Percentiles rank a stretch among this genome's conserved stretches.
These are phyloP conservation scores for Knufia petricola DNA, from an alignment of 2,329 filamentous ascomycete genomes.

Conservation along the genomic window DNA sequence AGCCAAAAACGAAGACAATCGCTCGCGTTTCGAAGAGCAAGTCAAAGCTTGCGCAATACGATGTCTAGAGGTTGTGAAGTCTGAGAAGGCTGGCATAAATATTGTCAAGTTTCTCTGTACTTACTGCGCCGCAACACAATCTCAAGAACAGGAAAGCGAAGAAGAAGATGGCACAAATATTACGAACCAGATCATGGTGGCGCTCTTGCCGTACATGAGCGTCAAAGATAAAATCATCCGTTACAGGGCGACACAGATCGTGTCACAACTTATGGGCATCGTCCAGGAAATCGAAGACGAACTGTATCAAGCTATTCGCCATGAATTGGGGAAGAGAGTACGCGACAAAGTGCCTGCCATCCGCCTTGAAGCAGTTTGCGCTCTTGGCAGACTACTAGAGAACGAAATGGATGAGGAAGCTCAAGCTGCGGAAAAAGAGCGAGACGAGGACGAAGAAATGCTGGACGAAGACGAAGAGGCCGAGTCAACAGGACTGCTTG, in stretches of 20 bases:
- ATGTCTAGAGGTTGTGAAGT: conserved; percentile 81
- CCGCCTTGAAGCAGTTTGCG: conserved; percentile 81
- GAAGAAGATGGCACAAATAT: conserved; percentile 67
- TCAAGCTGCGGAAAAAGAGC: conserved; percentile 32
- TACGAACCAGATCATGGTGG: conserved; percentile 54
- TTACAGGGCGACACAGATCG: conserved; percentile 79
- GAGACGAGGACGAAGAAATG: conserved; percentile 51
- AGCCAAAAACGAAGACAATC: conserved; percentile 54
- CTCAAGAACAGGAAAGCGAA: conserved; percentile 47
- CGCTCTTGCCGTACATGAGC: conserved; percentile 62
- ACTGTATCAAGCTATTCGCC: conserved; percentile 70
- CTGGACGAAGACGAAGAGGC: conserved; percentile 55
- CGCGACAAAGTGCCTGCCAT: conserved; percentile 92
- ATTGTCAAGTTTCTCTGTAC: conserved; percentile 77
- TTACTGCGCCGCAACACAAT: conserved; percentile 51
- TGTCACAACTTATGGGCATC: conserved; percentile 85
- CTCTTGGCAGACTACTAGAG: conserved; percentile 73
- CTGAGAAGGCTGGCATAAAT: conserved; percentile 77
- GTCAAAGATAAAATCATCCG: conserved; percentile 90
- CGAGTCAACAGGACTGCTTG: conserved; percentile 59
- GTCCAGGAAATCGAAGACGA: conserved; percentile 88
- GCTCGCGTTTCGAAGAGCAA: conserved; percentile 72
- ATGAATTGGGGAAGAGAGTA: conserved; percentile 72
- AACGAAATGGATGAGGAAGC: conserved; percentile 60
- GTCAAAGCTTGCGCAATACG: conserved; percentile 73